A percentile compares a stretch with the other conserved stretches of the same genome.
These are phyloP conservation scores for Rhodamnia argentea DNA, from an alignment of 345 rosid genomes.

Conservation along the genomic window DNA sequence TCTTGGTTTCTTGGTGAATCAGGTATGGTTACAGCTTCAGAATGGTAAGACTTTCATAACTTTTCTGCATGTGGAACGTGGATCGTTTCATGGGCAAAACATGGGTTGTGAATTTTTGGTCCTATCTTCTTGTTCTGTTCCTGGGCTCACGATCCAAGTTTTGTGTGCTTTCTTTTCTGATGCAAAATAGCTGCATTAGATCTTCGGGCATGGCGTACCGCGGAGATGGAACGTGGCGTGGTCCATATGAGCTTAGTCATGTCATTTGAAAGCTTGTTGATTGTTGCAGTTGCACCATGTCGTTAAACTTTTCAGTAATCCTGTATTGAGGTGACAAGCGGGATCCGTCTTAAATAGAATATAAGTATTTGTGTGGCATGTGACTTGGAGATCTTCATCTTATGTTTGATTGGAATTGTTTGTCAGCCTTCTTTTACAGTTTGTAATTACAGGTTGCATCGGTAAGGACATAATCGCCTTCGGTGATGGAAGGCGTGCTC, in stretches of 20 bases:
- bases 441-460: neutral
- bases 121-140: neutral
- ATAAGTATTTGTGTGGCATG: neutral
- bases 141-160: neutral
- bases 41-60: neutral
- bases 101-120: neutral
- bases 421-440: neutral
- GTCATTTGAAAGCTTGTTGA: neutral
- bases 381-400: neutral
- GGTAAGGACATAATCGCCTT: slow-evolving; percentile 9
- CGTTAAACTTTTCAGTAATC: neutral
- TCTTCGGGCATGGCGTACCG: neutral
- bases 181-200: neutral
- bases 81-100: neutral
- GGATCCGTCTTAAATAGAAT: neutral
- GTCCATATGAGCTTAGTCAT: neutral
- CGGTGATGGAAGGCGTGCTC: slow-evolving; percentile 25
- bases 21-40: neutral
- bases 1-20: neutral
- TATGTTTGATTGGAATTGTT: neutral
- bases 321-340: neutral
- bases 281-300: neutral
- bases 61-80: neutral
- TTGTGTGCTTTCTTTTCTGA: neutral
- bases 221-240: neutral